Percentiles rank a stretch among this genome's conserved stretches.
Evolutionary conservation across 208 protist genomes (phyloP).

Genomic region (Sergeia podlipaevii): DNA sequence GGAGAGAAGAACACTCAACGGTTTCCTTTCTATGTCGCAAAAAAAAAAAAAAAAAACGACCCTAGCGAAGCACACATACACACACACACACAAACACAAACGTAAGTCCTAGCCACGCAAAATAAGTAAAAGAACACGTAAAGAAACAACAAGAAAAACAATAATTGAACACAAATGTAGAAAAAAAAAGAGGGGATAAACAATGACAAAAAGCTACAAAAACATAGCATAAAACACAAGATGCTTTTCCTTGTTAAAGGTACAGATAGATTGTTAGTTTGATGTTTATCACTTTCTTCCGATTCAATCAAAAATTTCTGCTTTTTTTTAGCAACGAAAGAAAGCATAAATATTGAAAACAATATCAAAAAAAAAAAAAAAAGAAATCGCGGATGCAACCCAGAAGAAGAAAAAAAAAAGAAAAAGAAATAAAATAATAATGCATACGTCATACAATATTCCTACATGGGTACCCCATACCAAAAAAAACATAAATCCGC

Average conservation of each 20-base stretch:
- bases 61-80: too few species aligned
- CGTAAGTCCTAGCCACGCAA: slow-evolving; percentile 16
- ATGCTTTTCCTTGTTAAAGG: too few species aligned
- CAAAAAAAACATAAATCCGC: too few species aligned
- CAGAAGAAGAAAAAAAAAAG: background rate
- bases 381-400: background rate
- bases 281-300: too few species aligned
- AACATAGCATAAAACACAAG: too few species aligned
- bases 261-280: too few species aligned
- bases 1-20: background rate
- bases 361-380: slow-evolving; percentile 13
- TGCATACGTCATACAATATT: too few species aligned
- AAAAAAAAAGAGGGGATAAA: slow-evolving; percentile 13
- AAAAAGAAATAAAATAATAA: slow-evolving; percentile 4
- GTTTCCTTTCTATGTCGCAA: background rate
- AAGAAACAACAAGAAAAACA: slow-evolving; percentile 5
- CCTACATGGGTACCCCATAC: too few species aligned
- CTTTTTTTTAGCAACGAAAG: background rate
- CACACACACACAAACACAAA: too few species aligned
- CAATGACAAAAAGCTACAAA: slow-evolving; percentile 14
- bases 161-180: slow-evolving; percentile 5
- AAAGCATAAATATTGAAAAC: slow-evolving; percentile 3
- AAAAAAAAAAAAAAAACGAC: slow-evolving; percentile 12
- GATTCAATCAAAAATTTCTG: too few species aligned
- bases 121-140: slow-evolving; percentile 9